A percentile compares a stretch with the other conserved stretches of the same genome.
Conservation (phyloP, 164 flowering plant species). For the Malania oleifera region DNA sequence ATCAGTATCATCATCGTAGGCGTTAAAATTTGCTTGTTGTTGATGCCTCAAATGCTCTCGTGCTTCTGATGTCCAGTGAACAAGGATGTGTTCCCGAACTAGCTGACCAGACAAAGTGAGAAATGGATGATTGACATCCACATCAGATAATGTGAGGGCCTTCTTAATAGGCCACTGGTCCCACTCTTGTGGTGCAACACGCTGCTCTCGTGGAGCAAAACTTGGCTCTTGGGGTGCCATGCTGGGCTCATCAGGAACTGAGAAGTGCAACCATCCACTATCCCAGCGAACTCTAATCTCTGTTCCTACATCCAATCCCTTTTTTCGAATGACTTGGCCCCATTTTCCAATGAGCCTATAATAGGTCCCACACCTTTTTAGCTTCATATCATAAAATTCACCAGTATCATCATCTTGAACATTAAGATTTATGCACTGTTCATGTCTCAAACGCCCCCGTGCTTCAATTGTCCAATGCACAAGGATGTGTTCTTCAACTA, state of each 20-base stretch:
- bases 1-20: slow-evolving; percentile 4
- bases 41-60: neutral
- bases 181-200: neutral
- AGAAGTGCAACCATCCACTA: slow-evolving; percentile 1
- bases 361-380: slow-evolving; percentile 4
- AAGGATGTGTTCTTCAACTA: slow-evolving; percentile 2
- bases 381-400: neutral
- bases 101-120: slow-evolving; percentile 5
- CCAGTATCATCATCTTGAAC: slow-evolving; percentile 3
- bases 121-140: slow-evolving; percentile 5
- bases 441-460: neutral
- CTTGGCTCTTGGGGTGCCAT: slow-evolving; percentile 2
- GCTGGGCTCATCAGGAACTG: neutral
- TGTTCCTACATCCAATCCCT: neutral
- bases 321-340: slow-evolving; percentile 2
- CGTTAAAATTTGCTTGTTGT: slow-evolving; percentile 3
- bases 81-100: slow-evolving; percentile 3
- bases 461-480: neutral
- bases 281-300: slow-evolving; percentile 1
- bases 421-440: neutral
- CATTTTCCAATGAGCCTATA: slow-evolving; percentile 3
- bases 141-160: slow-evolving; percentile 3
- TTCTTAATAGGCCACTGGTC: neutral
- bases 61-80: neutral
- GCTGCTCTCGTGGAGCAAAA: neutral